phyloP scores from a whole-genome alignment of 1,284 basidiomycete species.

The Trichosporon faecale region DNA sequence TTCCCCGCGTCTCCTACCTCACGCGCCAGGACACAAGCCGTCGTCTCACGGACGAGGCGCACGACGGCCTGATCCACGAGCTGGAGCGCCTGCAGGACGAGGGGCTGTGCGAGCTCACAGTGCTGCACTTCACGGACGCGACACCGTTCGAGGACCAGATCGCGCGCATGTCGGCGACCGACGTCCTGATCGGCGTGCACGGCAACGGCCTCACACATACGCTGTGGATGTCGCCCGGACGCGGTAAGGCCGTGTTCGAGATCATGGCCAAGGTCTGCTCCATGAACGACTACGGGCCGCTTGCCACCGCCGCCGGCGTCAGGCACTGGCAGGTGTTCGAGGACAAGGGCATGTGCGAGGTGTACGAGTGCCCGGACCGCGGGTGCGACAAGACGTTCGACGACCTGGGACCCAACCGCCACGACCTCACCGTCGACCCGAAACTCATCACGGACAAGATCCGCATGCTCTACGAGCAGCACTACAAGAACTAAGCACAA shows the following conservation, averaged over 20 bases:
- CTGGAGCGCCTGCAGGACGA: slow-evolving; percentile 50
- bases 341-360: slow-evolving; percentile 17
- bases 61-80: slow-evolving; percentile 31
- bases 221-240: slow-evolving; percentile 69
- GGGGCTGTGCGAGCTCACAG: slow-evolving; percentile 13
- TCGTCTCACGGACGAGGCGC: slow-evolving; percentile 33
- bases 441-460: slow-evolving; percentile 18
- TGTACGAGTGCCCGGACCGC: slow-evolving; percentile 16
- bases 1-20: slow-evolving; percentile 21
- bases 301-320: slow-evolving; percentile 32
- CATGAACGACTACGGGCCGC: slow-evolving; percentile 32
- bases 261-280: slow-evolving; percentile 22
- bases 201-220: slow-evolving; percentile 73
- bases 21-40: slow-evolving; percentile 60
- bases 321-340: slow-evolving; percentile 31
- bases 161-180: slow-evolving; percentile 16
- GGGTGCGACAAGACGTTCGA: slow-evolving; percentile 9
- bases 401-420: background rate
- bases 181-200: slow-evolving; percentile 56
- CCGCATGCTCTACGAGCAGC: background rate
- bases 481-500: slow-evolving; percentile 7
- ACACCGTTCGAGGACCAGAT: slow-evolving; percentile 16
- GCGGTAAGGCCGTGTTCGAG: slow-evolving; percentile 59
- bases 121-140: slow-evolving; percentile 17
- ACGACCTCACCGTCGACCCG: slow-evolving; percentile 15